A percentile compares a stretch with the other conserved stretches of the same genome.
Conservation (phyloP, 2,329 filamentous ascomycete genomes). For the Huntiella decipiens region DNA sequence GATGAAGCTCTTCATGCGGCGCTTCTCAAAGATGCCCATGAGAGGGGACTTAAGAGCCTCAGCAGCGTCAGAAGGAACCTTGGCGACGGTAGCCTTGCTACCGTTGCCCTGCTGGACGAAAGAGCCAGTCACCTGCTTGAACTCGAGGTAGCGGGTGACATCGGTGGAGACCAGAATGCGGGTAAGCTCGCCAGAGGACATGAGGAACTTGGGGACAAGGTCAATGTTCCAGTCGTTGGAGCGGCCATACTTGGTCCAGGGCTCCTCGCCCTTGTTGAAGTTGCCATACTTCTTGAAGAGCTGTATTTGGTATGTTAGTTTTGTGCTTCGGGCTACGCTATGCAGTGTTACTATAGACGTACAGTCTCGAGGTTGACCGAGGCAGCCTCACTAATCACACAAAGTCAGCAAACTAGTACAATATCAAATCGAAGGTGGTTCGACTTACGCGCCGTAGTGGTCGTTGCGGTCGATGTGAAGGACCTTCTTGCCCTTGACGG, state of each 20-base stretch:
- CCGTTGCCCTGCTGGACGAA: slow-evolving; percentile 79
- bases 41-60: slow-evolving; percentile 84
- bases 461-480: slow-evolving; percentile 97
- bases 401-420: slow-evolving; percentile 16
- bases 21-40: slow-evolving; percentile 97
- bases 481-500: slow-evolving; percentile 98
- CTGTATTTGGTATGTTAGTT: slow-evolving; percentile 23
- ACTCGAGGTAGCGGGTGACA: slow-evolving; percentile 72
- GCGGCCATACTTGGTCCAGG: slow-evolving; percentile 95
- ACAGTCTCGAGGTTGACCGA: slow-evolving; percentile 93
- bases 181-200: slow-evolving; percentile 95
- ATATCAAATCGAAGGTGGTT: slow-evolving; percentile 10
- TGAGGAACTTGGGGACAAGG: slow-evolving; percentile 91
- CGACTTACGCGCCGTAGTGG: slow-evolving; percentile 83
- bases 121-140: slow-evolving; percentile 88
- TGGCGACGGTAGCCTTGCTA: slow-evolving; percentile 79
- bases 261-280: slow-evolving; percentile 58
- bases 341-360: slow-evolving; percentile 18
- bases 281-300: slow-evolving; percentile 96
- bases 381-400: slow-evolving; percentile 51
- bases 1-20: slow-evolving; percentile 87
- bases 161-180: slow-evolving; percentile 97
- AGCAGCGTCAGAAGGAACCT: slow-evolving; percentile 81
- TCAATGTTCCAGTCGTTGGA: slow-evolving; percentile 99
- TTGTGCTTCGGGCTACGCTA: not conserved